Evolutionary conservation across 768 basidiomycete species (phyloP), one percentile per base, ranked within the genome.

Genomic region (Phylloporus sp.): DNA sequence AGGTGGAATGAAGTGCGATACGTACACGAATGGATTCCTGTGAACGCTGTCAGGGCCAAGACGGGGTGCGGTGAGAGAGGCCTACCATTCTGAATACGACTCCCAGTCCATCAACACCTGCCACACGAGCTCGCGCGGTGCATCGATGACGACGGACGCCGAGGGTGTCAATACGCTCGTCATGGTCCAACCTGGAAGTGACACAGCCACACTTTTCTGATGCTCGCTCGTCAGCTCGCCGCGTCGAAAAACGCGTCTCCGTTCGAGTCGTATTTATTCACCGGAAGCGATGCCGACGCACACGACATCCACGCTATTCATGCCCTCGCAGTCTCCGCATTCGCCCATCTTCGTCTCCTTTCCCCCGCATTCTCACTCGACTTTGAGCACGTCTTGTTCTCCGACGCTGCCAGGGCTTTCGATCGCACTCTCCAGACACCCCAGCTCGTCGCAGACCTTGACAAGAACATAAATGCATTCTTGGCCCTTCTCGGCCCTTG

Each of bases 301-400:
- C 86, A 96, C 63, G 93, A 98, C 66, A 71, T 96, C 47, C 85
- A 95, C 62, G 77, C 90, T 6, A 79, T 98, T 43, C 79, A 87
- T 59, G 83, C 90, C 0, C 75, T 97, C 9, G 90, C 78, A 4
- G 69, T 78, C 40, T 91, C 90, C 59, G 90, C 85, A 7, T 82
- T 92, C 53, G 65, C 82, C 2, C 86, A 89, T 38, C 76, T 96
- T 14, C 64, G 77, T 18, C 65, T 78, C 3, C 65, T 95, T 27
- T 77, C 85, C 38, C 72, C 81, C 3, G 61, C 65, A 0, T 69
- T 94, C 38, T 45, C 57, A 1, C 46, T 68, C 6, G 69, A 68
- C 39, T 89, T 78, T 50, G 90, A 92, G 55, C 80, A 78, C 1
- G 65, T 71, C 0, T 63, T 99, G 27, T 95, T 99, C 63, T 88